Base-by-base conservation (phyloP, 2,329 filamentous ascomycete species). In the Pseudogymnoascus sp. region DNA sequence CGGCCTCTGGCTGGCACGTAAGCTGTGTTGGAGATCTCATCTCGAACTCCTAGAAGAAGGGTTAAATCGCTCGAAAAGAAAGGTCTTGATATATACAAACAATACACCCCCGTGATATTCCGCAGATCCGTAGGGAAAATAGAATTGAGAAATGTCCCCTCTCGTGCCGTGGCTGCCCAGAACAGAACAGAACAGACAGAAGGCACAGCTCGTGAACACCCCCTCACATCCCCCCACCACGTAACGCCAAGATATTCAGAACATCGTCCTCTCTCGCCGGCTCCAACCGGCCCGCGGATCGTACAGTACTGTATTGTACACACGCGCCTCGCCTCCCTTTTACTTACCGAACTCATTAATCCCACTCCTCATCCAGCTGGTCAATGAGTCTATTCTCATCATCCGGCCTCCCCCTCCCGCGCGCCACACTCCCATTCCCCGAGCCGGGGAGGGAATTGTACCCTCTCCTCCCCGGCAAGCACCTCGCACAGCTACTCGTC, bases 311-410 rank as follows among this genome's bases (percentile, higher is more conserved):
- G 7, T 40, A 42, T 15, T 38, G n/a, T 40, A 19, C 17, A 40
- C 37, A n/a, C 11, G 2, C 33, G 10, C 35, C 2, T n/a, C 38
- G n/a, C 38, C 3, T 23, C 13, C 7, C 44, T 13, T 42, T 50
- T 9, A 65, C 75, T 71, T 31, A 31, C 29, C 4, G n/a, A 2
- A 23, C 23, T 31, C 9, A 87, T 67, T 96, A 93, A 70, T 97
- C 93, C 93, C 93, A 97, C 74, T 97, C 93, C 75, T 97, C 93
- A 71, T 97, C 95, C 65, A 97, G 80, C 75, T 97, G 91, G 75
- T 97, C 93, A 74, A 99, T 97, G 70, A 97, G 77, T 67, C 92
- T 81, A 75, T 97, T 97, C 77, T 97, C 95, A 63, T 92, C 93
- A 64, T 97, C 93, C 6, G 67, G 62, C 17, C 65, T 59, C 44